Base-by-base conservation (phyloP, 1,284 basidiomycete genomes). In the Papiliotrema nemorosa region DNA sequence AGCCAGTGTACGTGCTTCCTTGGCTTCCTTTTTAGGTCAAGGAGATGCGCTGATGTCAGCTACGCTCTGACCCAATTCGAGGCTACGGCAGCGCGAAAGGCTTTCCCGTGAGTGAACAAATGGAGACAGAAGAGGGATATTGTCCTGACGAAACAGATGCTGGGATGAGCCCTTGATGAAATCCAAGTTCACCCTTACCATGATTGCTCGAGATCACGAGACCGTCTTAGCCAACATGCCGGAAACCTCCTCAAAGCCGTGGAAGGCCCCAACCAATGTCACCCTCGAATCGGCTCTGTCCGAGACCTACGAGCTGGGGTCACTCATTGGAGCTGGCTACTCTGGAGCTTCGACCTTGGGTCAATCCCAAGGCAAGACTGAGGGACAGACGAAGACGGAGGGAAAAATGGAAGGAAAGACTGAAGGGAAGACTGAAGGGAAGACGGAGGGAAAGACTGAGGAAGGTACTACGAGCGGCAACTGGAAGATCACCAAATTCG, bases 101-200 rank as follows among this genome's bases (percentile, higher is more conserved):
- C 86, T 10, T 88, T 90, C 73, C 89, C 89, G 50, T 69, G 42
- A 59, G 65, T 54, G 6, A 25, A 86, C 10, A 10, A 49, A 5
- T 9, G 42, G 18, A 34, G 26, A 10, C 26, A 2, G 14, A 31
- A 24, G 5, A 10, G 6, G 24, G 18, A 5, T 20, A 3, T 25
- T 53, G 44, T 48, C 54, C 25, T 44, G 42, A 41, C 44, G 72
- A 9, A 75, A 72, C 59, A 79, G 78, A 3, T 78, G 77, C 59
- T 97, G 89, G 88, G 94, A 97, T 70, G 92, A 97, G 72, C 94
- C 94, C 22, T 80, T 84, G 21, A 80, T 96, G 66, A 97, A 97
- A 74, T 87, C 92, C 5, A 91, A 85, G 2, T 96, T 88, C 73
- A 79, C 51, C 27, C 78, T 97, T 62, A 86, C 86, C 14, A 80